Evolutionary conservation across 805 yeast genomes (phyloP), one percentile per base, ranked within the genome.

Genomic region (Wickerhamomyces hampshirensis): DNA sequence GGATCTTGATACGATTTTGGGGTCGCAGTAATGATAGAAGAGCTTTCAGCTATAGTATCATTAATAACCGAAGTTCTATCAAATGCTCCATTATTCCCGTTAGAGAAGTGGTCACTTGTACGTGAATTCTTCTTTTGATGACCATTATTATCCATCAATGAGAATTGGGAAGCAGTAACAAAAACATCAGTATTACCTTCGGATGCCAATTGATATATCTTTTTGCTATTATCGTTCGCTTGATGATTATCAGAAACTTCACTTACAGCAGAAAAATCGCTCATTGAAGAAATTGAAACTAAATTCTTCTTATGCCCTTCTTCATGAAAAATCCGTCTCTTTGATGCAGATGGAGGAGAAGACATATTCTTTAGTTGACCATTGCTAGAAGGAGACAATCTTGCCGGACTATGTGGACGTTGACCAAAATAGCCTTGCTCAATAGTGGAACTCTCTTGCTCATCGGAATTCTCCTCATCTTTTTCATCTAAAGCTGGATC

Each of bases 111-210:
- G 24, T 21, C 11, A 21, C 24, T 21, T 21, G 24, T 8, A 21
- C 7, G 24, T 8, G 24, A 21, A 11, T 21, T 21, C 7, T 7
- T 21, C 11, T 21, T 21, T 11, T 11, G 24, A 11, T 21, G 24
- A 21, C 24, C 24, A 21, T 21, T 7, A 21, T 21, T 11, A 14
- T 38, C 54, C 37, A 50, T 28, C 9, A 55, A 39, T 7, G 59
- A 50, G 18, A 65, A 55, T 36, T 65, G 67, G 0, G 65, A 52
- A 1, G 70, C 70, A 2, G 70, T 65, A 11, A 60, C 63, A 47
- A 53, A 65, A 4, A 60, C 56, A 23, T 64, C 69, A 16, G 50
- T 55, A 27, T 44, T 42, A 4, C 56, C 43, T 5, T 32, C 33
- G 3, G 51, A 41, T 7, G 52, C 44, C 24, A 51, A 26, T 18